Evolutionary conservation across 768 basidiomycete genomes (phyloP).

Genomic region (Mycena metata): DNA sequence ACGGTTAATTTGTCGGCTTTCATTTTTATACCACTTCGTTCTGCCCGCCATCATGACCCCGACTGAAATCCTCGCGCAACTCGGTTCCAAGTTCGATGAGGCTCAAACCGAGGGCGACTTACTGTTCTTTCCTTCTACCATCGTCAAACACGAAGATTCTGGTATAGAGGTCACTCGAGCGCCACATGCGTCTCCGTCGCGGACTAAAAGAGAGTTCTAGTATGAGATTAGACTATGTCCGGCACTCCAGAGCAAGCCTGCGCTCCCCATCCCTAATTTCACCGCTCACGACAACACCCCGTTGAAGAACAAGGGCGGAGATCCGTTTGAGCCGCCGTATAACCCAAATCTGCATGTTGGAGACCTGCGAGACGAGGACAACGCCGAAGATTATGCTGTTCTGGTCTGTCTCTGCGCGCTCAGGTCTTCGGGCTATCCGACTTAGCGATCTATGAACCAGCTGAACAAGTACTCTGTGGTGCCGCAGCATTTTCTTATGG

Average conservation of each 20-base stretch:
- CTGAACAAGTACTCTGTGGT: slow-evolving; percentile 91
- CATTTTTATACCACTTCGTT: slow-evolving; percentile 2
- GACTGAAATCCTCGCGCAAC: slow-evolving; percentile 66
- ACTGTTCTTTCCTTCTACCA: slow-evolving; percentile 82
- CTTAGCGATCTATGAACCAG: slow-evolving; percentile 51
- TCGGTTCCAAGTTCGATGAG: slow-evolving; percentile 69
- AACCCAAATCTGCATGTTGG: slow-evolving; percentile 81
- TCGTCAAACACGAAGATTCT: slow-evolving; percentile 69
- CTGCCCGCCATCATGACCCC: slow-evolving; percentile 48
- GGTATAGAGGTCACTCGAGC: slow-evolving; percentile 68
- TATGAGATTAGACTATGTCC: slow-evolving; percentile 91
- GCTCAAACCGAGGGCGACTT: slow-evolving; percentile 76
- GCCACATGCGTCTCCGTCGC: neutral
- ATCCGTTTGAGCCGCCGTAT: slow-evolving; percentile 93
- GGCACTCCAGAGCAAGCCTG: slow-evolving; percentile 84
- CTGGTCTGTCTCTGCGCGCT: slow-evolving; percentile 65
- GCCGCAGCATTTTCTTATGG: slow-evolving; percentile 88
- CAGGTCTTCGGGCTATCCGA: neutral
- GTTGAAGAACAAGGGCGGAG: slow-evolving; percentile 51
- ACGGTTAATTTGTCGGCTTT: neutral
- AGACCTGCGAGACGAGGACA: slow-evolving; percentile 74
- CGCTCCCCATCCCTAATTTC: slow-evolving; percentile 60
- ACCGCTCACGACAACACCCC: slow-evolving; percentile 18
- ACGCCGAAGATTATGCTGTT: slow-evolving; percentile 71
- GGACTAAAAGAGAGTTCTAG: slow-evolving; percentile 54